phyloP scores from a whole-genome alignment of 2,329 filamentous ascomycete genomes.

The Fusarium nelsonii region DNA sequence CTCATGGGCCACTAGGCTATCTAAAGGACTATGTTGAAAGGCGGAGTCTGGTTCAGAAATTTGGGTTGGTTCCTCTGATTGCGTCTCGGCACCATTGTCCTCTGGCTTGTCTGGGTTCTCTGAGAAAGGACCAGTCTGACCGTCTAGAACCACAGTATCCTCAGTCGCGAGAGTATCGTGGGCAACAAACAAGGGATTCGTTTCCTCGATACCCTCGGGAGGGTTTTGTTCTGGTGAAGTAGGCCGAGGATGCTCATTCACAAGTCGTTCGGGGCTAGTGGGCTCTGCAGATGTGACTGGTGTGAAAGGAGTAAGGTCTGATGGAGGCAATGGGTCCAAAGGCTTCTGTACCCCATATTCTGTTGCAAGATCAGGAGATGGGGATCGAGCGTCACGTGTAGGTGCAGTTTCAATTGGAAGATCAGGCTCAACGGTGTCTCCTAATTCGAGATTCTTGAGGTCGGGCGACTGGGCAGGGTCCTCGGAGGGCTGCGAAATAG shows the following conservation, averaged over 20 bases:
- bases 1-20: neutral
- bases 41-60: neutral
- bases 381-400: neutral
- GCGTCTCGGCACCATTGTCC: neutral
- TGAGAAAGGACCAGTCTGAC: neutral
- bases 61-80: slow-evolving; percentile 3
- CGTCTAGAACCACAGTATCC: neutral
- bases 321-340: neutral
- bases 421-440: neutral
- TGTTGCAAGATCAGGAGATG: neutral
- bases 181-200: neutral
- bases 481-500: neutral
- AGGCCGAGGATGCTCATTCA: neutral
- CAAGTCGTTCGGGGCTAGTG: neutral
- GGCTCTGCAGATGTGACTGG: neutral
- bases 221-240: neutral
- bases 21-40: neutral
- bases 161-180: neutral
- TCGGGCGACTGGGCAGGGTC: neutral
- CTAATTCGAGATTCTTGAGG: neutral
- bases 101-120: neutral
- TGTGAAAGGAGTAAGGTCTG: neutral
- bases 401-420: neutral
- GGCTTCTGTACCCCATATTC: neutral
- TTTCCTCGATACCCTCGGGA: neutral